phyloP scores from a whole-genome alignment of 768 basidiomycete species.

The Myochromella boudieri region DNA sequence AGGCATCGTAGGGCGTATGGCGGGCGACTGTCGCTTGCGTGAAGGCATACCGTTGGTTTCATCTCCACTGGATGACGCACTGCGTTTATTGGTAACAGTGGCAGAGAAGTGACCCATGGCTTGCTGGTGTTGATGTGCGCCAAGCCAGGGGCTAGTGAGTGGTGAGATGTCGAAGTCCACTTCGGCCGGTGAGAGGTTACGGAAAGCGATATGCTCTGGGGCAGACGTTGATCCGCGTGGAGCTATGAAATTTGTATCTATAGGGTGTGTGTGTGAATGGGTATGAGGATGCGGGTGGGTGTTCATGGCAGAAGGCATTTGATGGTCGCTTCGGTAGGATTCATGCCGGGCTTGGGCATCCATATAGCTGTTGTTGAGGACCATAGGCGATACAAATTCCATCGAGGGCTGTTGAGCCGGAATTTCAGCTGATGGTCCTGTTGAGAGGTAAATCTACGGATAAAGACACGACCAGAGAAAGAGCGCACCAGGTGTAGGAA shows the following conservation, averaged over 20 bases:
- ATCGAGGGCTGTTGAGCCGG: slow-evolving; percentile 54
- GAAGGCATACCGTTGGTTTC: slow-evolving; percentile 42
- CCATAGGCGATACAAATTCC: slow-evolving; percentile 65
- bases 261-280: slow-evolving; percentile 20
- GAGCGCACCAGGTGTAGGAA: slow-evolving; percentile 69
- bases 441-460: background rate
- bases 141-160: slow-evolving; percentile 80
- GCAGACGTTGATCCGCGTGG: slow-evolving; percentile 54
- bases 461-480: slow-evolving; percentile 5
- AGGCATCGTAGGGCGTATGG: slow-evolving; percentile 36
- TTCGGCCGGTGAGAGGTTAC: slow-evolving; percentile 46
- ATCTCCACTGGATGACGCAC: slow-evolving; percentile 56
- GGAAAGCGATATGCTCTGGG: slow-evolving; percentile 74
- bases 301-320: slow-evolving; percentile 17
- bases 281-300: slow-evolving; percentile 10
- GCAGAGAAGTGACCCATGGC: slow-evolving; percentile 14
- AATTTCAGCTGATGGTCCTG: slow-evolving; percentile 67
- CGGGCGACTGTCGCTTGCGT: slow-evolving; percentile 56
- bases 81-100: slow-evolving; percentile 40
- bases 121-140: slow-evolving; percentile 50
- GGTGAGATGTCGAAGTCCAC: slow-evolving; percentile 77
- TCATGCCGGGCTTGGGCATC: slow-evolving; percentile 13
- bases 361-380: slow-evolving; percentile 41
- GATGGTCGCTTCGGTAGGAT: slow-evolving; percentile 20
- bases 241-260: slow-evolving; percentile 16